Percentiles rank a stretch among this genome's conserved stretches.
These are phyloP conservation scores for Volvox reticuliferus DNA, from an alignment of 139 green algal species.

Conservation along the genomic window DNA sequence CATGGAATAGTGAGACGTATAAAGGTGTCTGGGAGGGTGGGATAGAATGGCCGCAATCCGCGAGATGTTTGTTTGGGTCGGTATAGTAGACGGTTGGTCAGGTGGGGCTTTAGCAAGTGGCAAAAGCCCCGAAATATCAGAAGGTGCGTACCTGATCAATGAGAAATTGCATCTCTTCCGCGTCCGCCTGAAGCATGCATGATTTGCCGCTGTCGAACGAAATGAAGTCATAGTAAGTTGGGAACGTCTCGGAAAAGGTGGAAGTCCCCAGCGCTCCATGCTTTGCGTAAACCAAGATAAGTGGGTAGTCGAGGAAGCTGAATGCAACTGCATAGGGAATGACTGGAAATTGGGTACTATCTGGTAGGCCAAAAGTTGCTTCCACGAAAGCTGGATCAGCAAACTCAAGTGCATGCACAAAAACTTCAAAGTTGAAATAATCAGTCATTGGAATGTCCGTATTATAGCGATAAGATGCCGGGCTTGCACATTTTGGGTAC, in stretches of 20 bases:
- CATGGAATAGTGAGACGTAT: constrained; percentile 53
- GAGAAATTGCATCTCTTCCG: constrained; percentile 46
- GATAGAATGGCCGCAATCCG: background rate
- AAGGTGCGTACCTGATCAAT: constrained; percentile 43
- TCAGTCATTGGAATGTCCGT: background rate
- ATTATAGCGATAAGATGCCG: background rate
- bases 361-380: background rate
- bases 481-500: background rate
- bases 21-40: constrained; percentile 42
- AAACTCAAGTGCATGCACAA: constrained; percentile 41
- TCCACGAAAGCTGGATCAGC: constrained; percentile 38
- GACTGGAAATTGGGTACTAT: background rate
- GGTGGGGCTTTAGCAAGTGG: background rate
- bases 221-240: constrained; percentile 15
- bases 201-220: constrained; percentile 47
- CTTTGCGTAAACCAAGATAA: constrained; percentile 51
- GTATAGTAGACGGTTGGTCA: background rate
- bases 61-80: constrained; percentile 6
- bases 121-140: background rate
- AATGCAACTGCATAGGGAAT: constrained; percentile 44
- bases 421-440: constrained; percentile 50
- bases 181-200: constrained; percentile 44
- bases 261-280: background rate
- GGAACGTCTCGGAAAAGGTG: background rate
- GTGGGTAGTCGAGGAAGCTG: constrained; percentile 55